Conservation (phyloP, 495 filamentous ascomycete genomes). For the Aspergillus nanangensis region DNA sequence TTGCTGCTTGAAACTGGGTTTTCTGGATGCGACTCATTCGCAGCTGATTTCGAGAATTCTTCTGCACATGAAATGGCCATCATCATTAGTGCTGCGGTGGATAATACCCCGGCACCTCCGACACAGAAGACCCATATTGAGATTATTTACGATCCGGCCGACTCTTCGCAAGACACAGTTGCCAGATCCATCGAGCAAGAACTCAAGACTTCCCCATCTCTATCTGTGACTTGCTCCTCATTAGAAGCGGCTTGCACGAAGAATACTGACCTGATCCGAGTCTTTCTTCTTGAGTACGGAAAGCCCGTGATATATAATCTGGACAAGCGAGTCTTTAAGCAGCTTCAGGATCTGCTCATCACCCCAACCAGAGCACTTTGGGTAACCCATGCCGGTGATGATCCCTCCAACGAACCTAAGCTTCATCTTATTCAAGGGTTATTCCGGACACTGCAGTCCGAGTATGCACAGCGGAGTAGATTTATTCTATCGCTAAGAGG, state of each 20-base stretch:
- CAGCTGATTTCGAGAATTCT: slow-evolving; percentile 1
- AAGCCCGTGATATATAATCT: slow-evolving; percentile 3
- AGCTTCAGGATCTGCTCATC: slow-evolving; percentile 5
- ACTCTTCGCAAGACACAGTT: not conserved
- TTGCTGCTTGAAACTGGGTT: slow-evolving; percentile 15
- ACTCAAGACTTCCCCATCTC: no score
- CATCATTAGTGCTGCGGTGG: slow-evolving; percentile 5
- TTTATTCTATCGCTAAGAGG: slow-evolving; percentile 7
- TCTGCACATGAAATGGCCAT: slow-evolving; percentile 2
- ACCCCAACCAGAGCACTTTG: slow-evolving; percentile 6
- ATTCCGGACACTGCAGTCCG: slow-evolving; percentile 8
- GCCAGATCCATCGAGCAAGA: not conserved
- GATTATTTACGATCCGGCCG: not conserved
- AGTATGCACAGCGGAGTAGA: slow-evolving; percentile 1
- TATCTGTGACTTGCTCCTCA: no score
- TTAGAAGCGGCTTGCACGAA: no score
- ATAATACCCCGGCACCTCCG: not conserved
- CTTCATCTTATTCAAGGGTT: slow-evolving; percentile 13
- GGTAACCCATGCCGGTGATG: slow-evolving; percentile 9
- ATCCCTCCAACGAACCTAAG: slow-evolving; percentile 1
- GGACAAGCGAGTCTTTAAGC: not conserved
- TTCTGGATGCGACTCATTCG: slow-evolving; percentile 12
- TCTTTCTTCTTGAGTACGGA: slow-evolving; percentile 4
- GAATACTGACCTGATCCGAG: not conserved
- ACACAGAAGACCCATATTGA: not conserved